These are phyloP conservation scores for Xylariaceae sp. DNA, from an alignment of 2,329 filamentous ascomycete genomes.

Conservation along the genomic window DNA sequence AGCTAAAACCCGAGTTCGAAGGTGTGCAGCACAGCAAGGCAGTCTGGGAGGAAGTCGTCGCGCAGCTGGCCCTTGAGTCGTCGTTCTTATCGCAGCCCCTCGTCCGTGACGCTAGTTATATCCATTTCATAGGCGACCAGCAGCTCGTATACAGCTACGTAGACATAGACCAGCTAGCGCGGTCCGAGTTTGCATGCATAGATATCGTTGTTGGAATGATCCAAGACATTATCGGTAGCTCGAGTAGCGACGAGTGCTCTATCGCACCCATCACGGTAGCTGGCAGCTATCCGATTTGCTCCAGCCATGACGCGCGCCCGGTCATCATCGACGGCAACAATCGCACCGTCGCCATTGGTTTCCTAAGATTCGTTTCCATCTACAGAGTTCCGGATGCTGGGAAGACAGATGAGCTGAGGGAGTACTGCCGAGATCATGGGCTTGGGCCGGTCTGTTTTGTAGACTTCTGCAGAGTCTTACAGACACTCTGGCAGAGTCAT, in stretches of 20 bases:
- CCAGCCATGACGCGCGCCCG: conserved; percentile 11
- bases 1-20: conserved; percentile 8
- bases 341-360: conserved; percentile 6
- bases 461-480: conserved; percentile 8
- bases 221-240: conserved; percentile 9
- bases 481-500: conserved; percentile 6
- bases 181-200: conserved; percentile 15
- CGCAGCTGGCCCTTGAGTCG: conserved; percentile 11
- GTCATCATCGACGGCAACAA: conserved; percentile 18
- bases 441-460: conserved; percentile 13
- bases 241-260: background rate
- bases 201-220: conserved; percentile 19
- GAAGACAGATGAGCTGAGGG: background rate
- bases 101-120: background rate
- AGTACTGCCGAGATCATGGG: conserved; percentile 15
- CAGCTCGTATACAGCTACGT: conserved; percentile 20
- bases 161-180: conserved; percentile 8
- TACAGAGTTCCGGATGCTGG: background rate
- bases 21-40: background rate
- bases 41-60: conserved; percentile 1
- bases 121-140: conserved; percentile 14
- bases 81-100: conserved; percentile 9
- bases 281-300: conserved; percentile 10
- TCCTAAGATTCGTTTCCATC: conserved; percentile 10
- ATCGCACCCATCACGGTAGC: conserved; percentile 14